These are phyloP conservation scores for Malbranchea cinnamomea DNA, from an alignment of 2,329 filamentous ascomycete genomes.

Conservation along the genomic window DNA sequence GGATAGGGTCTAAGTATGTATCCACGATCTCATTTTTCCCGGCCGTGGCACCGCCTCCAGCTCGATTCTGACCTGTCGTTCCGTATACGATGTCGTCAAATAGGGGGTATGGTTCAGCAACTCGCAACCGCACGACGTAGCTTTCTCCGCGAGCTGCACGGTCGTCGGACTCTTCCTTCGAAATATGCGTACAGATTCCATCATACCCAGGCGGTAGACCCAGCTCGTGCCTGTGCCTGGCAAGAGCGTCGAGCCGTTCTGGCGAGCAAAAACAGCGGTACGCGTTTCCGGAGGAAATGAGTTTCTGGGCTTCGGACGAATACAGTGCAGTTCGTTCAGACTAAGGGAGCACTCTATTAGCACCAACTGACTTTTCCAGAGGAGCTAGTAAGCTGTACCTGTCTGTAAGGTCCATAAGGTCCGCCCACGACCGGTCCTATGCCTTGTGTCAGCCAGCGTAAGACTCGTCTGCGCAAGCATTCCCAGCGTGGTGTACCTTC, in stretches of 20 bases:
- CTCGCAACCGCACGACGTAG: constrained; percentile 64
- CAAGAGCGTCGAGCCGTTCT: constrained; percentile 53
- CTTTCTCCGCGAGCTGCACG: constrained; percentile 53
- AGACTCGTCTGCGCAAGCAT: neutral
- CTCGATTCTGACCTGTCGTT: constrained; percentile 34
- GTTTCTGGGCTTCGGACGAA: constrained; percentile 48
- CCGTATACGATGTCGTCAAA: constrained; percentile 75
- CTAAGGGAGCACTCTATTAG: constrained; percentile 27
- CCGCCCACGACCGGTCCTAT: constrained; percentile 67
- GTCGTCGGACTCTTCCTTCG: constrained; percentile 51
- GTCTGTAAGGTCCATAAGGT: constrained; percentile 69
- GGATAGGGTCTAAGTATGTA: constrained; percentile 62
- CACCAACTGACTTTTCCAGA: neutral
- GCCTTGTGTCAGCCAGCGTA: constrained; percentile 5
- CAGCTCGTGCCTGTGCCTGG: constrained; percentile 44
- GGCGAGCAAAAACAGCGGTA: constrained; percentile 88
- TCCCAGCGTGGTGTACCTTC: constrained; percentile 46
- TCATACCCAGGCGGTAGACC: constrained; percentile 50
- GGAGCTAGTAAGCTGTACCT: constrained; percentile 37
- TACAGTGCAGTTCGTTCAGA: constrained; percentile 70
- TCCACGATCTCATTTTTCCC: constrained; percentile 30
- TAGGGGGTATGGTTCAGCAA: constrained; percentile 44
- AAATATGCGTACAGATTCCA: constrained; percentile 56
- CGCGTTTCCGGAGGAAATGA: constrained; percentile 58
- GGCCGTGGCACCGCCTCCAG: constrained; percentile 1